A percentile compares a stretch with the other conserved stretches of the same genome.
Conservation (phyloP, 108 stramenopile genomes). For the Cyclotella sp. region DNA sequence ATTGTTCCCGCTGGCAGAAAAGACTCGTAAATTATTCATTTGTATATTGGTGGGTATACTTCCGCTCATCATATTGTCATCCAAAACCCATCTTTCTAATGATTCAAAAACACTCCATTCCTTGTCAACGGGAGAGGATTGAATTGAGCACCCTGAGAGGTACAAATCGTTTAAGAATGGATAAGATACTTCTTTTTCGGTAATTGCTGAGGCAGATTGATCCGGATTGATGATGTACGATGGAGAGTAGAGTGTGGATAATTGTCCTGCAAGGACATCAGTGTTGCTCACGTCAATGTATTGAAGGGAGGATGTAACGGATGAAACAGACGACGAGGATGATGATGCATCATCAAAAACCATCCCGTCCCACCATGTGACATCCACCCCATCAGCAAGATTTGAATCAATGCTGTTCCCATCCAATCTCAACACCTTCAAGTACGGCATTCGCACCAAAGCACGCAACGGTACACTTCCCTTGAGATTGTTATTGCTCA, state of each 20-base stretch:
- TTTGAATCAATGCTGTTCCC: slow-evolving; percentile 16
- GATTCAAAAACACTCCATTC: slow-evolving; percentile 11
- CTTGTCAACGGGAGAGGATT: neutral
- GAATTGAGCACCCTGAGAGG: slow-evolving; percentile 9
- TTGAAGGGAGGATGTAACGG: slow-evolving; percentile 14
- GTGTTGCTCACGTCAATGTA: slow-evolving; percentile 29
- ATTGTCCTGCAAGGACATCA: neutral
- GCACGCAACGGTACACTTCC: slow-evolving; percentile 21
- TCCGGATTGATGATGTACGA: slow-evolving; percentile 10
- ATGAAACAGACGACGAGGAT: neutral
- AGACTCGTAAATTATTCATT: slow-evolving; percentile 26
- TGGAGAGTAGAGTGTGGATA: slow-evolving; percentile 8
- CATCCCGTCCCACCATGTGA: slow-evolving; percentile 9
- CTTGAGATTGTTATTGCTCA: slow-evolving; percentile 31
- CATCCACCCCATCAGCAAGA: neutral
- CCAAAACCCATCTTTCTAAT: slow-evolving; percentile 19
- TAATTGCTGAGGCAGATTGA: neutral
- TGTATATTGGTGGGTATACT: neutral
- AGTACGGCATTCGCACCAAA: slow-evolving; percentile 21
- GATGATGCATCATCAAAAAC: slow-evolving; percentile 10
- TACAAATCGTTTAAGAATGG: slow-evolving; percentile 28
- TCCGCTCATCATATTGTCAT: slow-evolving; percentile 19
- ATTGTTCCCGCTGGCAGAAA: slow-evolving; percentile 15
- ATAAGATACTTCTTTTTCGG: slow-evolving; percentile 9
- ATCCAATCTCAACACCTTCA: slow-evolving; percentile 35